These are phyloP conservation scores for Fusarium brevicatenulatum DNA, from an alignment of 2,329 filamentous ascomycete genomes.

Conservation along the genomic window DNA sequence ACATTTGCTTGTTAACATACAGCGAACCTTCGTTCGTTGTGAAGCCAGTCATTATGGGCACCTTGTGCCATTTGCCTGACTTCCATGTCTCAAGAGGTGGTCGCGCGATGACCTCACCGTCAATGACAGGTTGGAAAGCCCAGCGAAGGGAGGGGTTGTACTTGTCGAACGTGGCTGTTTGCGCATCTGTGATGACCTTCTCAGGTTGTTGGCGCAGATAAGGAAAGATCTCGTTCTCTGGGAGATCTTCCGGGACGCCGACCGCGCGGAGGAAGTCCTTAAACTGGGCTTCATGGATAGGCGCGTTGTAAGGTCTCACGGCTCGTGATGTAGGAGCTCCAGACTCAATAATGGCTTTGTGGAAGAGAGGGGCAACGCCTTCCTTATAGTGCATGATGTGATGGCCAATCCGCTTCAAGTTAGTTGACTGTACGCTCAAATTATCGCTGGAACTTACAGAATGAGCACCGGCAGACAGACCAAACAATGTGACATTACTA, in stretches of 20 bases:
- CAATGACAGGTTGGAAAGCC: conserved; percentile 75
- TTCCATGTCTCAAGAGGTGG: conserved; percentile 68
- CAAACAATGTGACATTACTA: conserved; percentile 52
- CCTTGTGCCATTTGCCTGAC: conserved; percentile 42
- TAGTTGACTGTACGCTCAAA: neutral
- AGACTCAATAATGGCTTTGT: conserved; percentile 65
- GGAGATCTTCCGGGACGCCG: conserved; percentile 23
- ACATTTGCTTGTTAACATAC: conserved; percentile 66
- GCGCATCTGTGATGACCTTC: conserved; percentile 49
- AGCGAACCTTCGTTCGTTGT: conserved; percentile 74
- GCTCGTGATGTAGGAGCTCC: conserved; percentile 65
- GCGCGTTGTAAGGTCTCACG: conserved; percentile 64
- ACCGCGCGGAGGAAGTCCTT: conserved; percentile 36
- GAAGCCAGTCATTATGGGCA: conserved; percentile 72
- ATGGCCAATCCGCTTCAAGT: conserved; percentile 66
- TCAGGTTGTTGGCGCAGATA: conserved; percentile 57
- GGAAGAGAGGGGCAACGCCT: conserved; percentile 58
- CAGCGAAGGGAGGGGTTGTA: conserved; percentile 61
- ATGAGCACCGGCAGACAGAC: conserved; percentile 60
- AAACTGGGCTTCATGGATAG: conserved; percentile 67
- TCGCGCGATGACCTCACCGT: conserved; percentile 66
- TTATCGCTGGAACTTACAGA: conserved; percentile 48
- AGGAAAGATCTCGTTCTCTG: conserved; percentile 52
- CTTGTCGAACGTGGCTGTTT: conserved; percentile 54
- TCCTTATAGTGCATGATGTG: conserved; percentile 65